Evolutionary conservation across 1,284 basidiomycete species (phyloP).

Genomic region (Stygiomarasmius scandens): DNA sequence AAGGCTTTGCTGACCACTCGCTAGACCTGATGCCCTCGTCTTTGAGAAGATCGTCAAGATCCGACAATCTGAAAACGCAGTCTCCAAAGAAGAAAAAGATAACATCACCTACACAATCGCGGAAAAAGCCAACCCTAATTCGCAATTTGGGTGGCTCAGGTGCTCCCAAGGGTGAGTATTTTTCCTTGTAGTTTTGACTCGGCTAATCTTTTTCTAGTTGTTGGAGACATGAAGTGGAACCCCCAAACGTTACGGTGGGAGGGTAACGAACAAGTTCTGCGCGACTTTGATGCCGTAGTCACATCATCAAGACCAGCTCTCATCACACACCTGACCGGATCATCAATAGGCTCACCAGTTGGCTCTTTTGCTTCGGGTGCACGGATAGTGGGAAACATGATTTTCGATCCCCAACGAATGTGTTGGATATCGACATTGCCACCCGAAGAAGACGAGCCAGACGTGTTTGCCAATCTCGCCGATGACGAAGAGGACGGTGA

Average conservation of each 20-base stretch:
- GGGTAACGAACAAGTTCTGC: conserved; percentile 89
- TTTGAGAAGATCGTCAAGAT: conserved; percentile 43
- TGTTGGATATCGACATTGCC: conserved; percentile 87
- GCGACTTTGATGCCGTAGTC: conserved; percentile 86
- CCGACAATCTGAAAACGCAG: conserved; percentile 32
- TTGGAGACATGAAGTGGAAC: conserved; percentile 98
- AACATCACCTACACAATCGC: conserved; percentile 44
- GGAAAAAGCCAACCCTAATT: conserved; percentile 83
- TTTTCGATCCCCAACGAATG: conserved; percentile 93
- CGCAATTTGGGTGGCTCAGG: conserved; percentile 77
- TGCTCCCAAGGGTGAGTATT: conserved; percentile 73
- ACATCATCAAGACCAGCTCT: conserved; percentile 92
- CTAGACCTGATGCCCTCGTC: conserved; percentile 2
- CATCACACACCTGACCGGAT: conserved; percentile 88
- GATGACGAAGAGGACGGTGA: conserved; percentile 83
- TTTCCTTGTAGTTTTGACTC: neutral
- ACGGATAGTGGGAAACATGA: conserved; percentile 94
- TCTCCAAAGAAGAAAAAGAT: conserved; percentile 54
- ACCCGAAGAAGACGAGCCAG: conserved; percentile 90
- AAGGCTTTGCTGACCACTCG: too few species aligned
- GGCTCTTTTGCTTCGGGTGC: conserved; percentile 77
- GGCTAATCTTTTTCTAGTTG: conserved; percentile 50
- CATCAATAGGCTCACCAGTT: conserved; percentile 77
- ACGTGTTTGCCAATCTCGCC: conserved; percentile 87
- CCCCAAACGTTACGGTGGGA: conserved; percentile 89